These are phyloP conservation scores for Purpureocillium lavendulum DNA, from an alignment of 2,329 filamentous ascomycete species.

Conservation along the genomic window DNA sequence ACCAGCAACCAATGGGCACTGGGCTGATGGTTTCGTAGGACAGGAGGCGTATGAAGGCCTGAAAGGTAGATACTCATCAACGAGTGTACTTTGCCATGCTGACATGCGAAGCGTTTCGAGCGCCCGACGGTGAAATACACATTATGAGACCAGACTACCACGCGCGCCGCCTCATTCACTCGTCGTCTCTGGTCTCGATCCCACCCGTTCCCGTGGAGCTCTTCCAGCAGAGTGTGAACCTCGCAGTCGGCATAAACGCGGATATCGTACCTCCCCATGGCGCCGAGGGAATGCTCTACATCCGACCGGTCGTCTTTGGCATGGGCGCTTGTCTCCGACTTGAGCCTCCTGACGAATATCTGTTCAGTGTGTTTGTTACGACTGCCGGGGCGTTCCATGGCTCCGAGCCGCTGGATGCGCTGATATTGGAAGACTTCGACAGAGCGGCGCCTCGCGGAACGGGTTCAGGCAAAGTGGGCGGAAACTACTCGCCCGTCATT, in stretches of 20 bases:
- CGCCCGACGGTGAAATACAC: neutral
- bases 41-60: slow-evolving; percentile 6
- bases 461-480: slow-evolving; percentile 58
- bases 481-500: slow-evolving; percentile 62
- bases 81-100: neutral
- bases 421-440: slow-evolving; percentile 63
- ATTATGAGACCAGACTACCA: slow-evolving; percentile 1
- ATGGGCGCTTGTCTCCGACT: neutral
- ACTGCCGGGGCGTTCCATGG: slow-evolving; percentile 61
- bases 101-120: slow-evolving; percentile 1
- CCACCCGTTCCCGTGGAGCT: slow-evolving; percentile 50
- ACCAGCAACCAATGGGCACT: neutral
- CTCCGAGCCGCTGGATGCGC: slow-evolving; percentile 50
- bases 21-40: slow-evolving; percentile 1
- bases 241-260: slow-evolving; percentile 57
- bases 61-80: neutral
- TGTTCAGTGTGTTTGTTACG: slow-evolving; percentile 53
- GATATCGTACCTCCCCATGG: slow-evolving; percentile 58
- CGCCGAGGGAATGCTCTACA: slow-evolving; percentile 57
- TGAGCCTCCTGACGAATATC: slow-evolving; percentile 48
- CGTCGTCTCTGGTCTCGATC: slow-evolving; percentile 39
- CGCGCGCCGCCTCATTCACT: slow-evolving; percentile 3
- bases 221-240: slow-evolving; percentile 49
- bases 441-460: slow-evolving; percentile 59
- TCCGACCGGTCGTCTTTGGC: slow-evolving; percentile 58